phyloP scores from a whole-genome alignment of 2,329 filamentous ascomycete species.

The Paracoccidioides brasiliensis region DNA sequence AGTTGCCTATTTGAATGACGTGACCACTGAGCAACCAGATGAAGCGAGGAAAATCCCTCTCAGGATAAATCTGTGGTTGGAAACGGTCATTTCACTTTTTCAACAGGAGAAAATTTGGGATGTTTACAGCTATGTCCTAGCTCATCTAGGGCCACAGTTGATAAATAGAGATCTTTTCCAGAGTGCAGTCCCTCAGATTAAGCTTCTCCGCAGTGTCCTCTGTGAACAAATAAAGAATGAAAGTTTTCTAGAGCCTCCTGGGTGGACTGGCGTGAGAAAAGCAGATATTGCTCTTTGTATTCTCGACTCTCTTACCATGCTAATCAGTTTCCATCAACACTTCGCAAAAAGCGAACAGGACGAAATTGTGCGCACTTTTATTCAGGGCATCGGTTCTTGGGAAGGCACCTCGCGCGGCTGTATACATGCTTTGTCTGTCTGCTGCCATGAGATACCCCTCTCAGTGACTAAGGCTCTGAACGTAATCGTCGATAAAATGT shows the following conservation, averaged over 20 bases:
- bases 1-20: conserved; percentile 34
- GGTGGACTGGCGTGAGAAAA: conserved; percentile 64
- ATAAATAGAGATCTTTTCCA: conserved; percentile 80
- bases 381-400: conserved; percentile 69
- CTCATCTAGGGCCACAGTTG: conserved; percentile 74
- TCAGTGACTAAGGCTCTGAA: conserved; percentile 78
- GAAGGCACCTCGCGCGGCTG: conserved; percentile 82
- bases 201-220: conserved; percentile 58
- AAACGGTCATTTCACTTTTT: conserved; percentile 59
- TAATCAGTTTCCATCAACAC: conserved; percentile 78
- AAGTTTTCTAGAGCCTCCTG: conserved; percentile 68
- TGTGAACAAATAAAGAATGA: conserved; percentile 73
- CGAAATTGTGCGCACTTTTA: conserved; percentile 75
- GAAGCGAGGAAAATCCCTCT: conserved; percentile 32
- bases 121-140: conserved; percentile 77
- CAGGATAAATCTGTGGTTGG: conserved; percentile 59
- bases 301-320: conserved; percentile 72
- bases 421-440: conserved; percentile 88
- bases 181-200: conserved; percentile 59
- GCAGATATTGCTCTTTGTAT: conserved; percentile 81
- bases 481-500: conserved; percentile 82
- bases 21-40: conserved; percentile 19
- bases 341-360: conserved; percentile 79
- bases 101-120: conserved; percentile 75
- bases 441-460: conserved; percentile 82